Evolutionary conservation across 805 yeast species (phyloP).

Genomic region (Wickerhamomyces chambardii): DNA sequence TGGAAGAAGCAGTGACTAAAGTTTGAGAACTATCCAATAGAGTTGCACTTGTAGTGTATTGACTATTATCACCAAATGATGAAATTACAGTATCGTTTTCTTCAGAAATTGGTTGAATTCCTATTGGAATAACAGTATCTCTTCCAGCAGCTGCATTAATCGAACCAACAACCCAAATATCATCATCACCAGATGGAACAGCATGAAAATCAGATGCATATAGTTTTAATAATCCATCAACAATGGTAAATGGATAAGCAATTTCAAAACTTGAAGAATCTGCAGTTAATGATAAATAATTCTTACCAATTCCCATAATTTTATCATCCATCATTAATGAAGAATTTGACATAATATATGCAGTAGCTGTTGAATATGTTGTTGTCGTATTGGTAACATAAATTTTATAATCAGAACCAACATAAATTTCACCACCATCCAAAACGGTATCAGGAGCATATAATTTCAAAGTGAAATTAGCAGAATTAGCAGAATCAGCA

Average conservation of each 20-base stretch:
- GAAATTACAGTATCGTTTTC: background rate
- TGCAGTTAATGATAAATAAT: slow-evolving; percentile 5
- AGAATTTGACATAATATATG: slow-evolving; percentile 2
- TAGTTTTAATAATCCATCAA: slow-evolving; percentile 8
- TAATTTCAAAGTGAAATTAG: slow-evolving; percentile 1
- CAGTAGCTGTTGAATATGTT: background rate
- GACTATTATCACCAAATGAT: background rate
- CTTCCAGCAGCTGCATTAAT: slow-evolving; percentile 5
- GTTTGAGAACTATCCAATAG: background rate
- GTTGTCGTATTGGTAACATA: slow-evolving; percentile 2
- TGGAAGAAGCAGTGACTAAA: background rate
- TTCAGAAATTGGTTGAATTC: background rate
- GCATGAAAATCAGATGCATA: slow-evolving; percentile 11
- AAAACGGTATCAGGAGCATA: slow-evolving; percentile 10
- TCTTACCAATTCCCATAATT: slow-evolving; percentile 10
- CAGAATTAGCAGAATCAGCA: slow-evolving; percentile 7
- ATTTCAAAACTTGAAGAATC: slow-evolving; percentile 3
- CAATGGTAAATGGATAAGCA: slow-evolving; percentile 8
- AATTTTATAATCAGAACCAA: slow-evolving; percentile 4
- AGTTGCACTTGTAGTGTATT: background rate
- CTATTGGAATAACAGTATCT: background rate
- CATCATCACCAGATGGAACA: slow-evolving; percentile 10
- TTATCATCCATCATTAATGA: slow-evolving; percentile 3
- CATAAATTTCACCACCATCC: slow-evolving; percentile 14
- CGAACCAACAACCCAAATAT: slow-evolving; percentile 8